Base-by-base conservation (phyloP, 495 filamentous ascomycete genomes). In the Neurospora sp. region DNA sequence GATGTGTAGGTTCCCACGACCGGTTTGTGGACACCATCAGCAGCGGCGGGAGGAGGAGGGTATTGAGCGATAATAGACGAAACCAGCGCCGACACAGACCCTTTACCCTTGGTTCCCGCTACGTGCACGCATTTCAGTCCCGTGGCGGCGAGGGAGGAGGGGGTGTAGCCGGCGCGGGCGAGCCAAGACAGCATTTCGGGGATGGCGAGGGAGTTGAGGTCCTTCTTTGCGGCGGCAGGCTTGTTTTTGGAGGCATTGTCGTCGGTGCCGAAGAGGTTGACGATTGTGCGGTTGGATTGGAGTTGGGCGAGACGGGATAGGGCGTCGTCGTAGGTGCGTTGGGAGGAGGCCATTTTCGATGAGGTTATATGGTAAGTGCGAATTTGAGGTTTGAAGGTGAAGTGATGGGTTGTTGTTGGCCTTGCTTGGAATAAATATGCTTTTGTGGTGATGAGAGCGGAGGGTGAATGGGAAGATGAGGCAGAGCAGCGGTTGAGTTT, bases 121-220 rank as follows among this genome's bases (percentile, higher is more conserved):
- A 91, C 83, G 77, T 91, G 89, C 72, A 91, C 81, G 86, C 79
- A 83, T 12, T 74, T 75, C 18, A 85, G 77, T 0, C 75, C 71
- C 1, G 73, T 20, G 3, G 59, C 66, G 20, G 77, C 74, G 46
- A 88, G 79, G 48, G 81, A 77, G 1, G 72, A 23, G 1, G 79
- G 78, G n/a, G 77, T 71, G 80, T 96, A 92, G 37, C 94, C 94
- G 54, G 93, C 90, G 72, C 90, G 90, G 42, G 83, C 81, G 71
- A 92, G 88, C 91, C 92, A 97, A 72, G 92, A 90, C 66, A 92
- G 83, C 86, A 95, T 97, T 78, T 97, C 95, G 1, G 93, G 93
- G 73, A 96, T 91, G 3, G 94, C 93, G 59, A 84, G 85, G 39
- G 88, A 82, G 76, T 97, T 97, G 83, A 91, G 86, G 75, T 88